A percentile compares a stretch with the other conserved stretches of the same genome.
These are phyloP conservation scores for Aspergillus novofumigatus DNA, from an alignment of 2,329 filamentous ascomycete species.

Conservation along the genomic window DNA sequence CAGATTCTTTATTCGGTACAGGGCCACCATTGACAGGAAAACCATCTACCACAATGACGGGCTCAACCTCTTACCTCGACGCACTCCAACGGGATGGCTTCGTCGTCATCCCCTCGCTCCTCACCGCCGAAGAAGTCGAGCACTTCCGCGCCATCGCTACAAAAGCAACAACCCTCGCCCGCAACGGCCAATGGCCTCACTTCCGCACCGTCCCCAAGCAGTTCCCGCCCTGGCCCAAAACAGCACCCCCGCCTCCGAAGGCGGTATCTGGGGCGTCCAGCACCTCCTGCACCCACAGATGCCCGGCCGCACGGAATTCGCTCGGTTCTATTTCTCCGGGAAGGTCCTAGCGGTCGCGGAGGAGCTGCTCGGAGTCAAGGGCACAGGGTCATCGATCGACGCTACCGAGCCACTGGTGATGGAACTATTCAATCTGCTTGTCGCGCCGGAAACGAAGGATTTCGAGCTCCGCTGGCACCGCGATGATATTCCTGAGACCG, in stretches of 20 bases:
- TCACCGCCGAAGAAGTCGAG: constrained; percentile 54
- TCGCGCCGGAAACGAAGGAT: constrained; percentile 61
- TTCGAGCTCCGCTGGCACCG: constrained; percentile 82
- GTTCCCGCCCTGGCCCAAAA: constrained; percentile 78
- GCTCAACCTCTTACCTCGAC: constrained; percentile 41
- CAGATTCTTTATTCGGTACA: neutral
- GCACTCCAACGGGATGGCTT: constrained; percentile 69
- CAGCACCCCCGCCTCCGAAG: constrained; percentile 44
- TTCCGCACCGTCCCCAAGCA: constrained; percentile 84
- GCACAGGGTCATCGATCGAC: neutral
- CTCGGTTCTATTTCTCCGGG: constrained; percentile 66
- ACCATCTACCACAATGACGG: constrained; percentile 7
- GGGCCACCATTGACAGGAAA: neutral
- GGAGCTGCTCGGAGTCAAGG: constrained; percentile 54
- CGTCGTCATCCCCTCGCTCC: constrained; percentile 64
- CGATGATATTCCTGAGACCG: constrained; percentile 71
- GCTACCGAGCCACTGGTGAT: constrained; percentile 66
- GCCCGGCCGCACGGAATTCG: constrained; percentile 59
- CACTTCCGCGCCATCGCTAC: constrained; percentile 58
- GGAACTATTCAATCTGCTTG: constrained; percentile 83
- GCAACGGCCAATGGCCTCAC: constrained; percentile 71
- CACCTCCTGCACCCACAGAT: constrained; percentile 74
- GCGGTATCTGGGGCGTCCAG: constrained; percentile 86
- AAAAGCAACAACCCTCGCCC: constrained; percentile 57
- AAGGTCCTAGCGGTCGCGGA: constrained; percentile 60